Conservation (phyloP, 305 asterid genomes). For the Fraxinus sp. region DNA sequence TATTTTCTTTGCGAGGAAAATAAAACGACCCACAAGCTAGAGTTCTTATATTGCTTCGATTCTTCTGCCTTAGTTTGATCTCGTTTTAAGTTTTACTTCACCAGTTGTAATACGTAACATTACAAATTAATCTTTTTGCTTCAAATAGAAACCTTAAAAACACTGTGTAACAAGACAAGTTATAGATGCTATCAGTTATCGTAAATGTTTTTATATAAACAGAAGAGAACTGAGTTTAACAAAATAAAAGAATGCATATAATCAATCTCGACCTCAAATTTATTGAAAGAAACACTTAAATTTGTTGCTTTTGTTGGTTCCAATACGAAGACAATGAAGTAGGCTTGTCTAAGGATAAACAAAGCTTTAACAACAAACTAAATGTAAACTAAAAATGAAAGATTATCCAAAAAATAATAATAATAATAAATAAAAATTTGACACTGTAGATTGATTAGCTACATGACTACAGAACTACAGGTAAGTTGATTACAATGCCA, state of each 20-base stretch:
- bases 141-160: background rate
- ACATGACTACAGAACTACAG: background rate
- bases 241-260: background rate
- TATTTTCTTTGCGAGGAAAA: background rate
- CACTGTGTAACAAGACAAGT: background rate
- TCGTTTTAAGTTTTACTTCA: background rate
- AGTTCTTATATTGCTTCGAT: background rate
- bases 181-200: background rate
- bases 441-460: background rate
- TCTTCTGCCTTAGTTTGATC: background rate
- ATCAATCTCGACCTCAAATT: background rate
- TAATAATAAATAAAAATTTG: no score
- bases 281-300: background rate
- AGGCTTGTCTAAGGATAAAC: background rate
- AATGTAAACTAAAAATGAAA: background rate
- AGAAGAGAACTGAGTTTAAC: background rate
- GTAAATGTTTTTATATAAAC: background rate
- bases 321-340: background rate
- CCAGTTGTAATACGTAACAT: background rate
- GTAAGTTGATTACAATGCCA: background rate
- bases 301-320: background rate
- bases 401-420: background rate
- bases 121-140: background rate
- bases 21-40: background rate
- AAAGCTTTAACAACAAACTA: background rate